phyloP scores from a whole-genome alignment of 192 early-diverging fungal genomes.

The Backusella psychrophila region DNA sequence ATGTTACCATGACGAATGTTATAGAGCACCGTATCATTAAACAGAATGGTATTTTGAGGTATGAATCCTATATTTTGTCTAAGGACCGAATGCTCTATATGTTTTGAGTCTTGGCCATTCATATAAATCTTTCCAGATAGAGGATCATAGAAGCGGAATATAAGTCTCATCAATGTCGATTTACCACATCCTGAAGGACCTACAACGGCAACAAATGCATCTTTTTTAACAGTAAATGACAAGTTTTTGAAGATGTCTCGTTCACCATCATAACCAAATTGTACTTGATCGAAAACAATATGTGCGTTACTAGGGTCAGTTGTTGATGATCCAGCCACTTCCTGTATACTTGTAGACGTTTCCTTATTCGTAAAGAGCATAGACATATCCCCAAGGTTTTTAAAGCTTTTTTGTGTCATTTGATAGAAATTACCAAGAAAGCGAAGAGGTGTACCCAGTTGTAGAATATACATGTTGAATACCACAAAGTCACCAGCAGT shows the following conservation, averaged over 20 bases:
- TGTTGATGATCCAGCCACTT: conserved; percentile 51
- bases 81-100: conserved; percentile 65
- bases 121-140: conserved; percentile 73
- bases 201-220: conserved; percentile 72
- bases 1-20: conserved; percentile 87
- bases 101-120: conserved; percentile 79
- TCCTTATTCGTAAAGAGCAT: conserved; percentile 67
- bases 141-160: conserved; percentile 93
- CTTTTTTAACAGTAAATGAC: conserved; percentile 64
- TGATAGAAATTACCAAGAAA: conserved; percentile 94
- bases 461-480: conserved; percentile 84
- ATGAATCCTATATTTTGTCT: conserved; percentile 86
- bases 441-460: conserved; percentile 83
- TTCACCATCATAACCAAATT: conserved; percentile 65
- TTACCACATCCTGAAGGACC: conserved; percentile 77
- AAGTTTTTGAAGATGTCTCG: conserved; percentile 66
- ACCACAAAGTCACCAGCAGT: conserved; percentile 83
- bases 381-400: conserved; percentile 97
- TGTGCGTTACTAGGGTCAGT: conserved; percentile 39
- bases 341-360: conserved; percentile 56
- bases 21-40: conserved; percentile 92
- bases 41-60: conserved; percentile 91
- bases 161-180: conserved; percentile 70
- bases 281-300: conserved; percentile 68
- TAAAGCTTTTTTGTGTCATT: conserved; percentile 86